Conservation (phyloP, 2,329 filamentous ascomycete genomes). For the Trichophyton verrucosum region DNA sequence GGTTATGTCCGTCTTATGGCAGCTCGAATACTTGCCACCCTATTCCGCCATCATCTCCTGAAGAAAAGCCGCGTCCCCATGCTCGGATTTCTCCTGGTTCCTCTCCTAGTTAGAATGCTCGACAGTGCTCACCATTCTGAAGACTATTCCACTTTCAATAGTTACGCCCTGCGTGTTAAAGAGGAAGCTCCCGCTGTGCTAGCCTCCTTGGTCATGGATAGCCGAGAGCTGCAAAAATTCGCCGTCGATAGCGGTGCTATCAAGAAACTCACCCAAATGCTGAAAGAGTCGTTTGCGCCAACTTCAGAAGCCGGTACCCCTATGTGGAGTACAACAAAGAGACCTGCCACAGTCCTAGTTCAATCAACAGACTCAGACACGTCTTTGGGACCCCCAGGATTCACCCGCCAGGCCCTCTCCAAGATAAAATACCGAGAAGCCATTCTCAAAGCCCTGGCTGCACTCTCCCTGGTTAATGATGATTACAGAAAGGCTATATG, state of each 20-base stretch:
- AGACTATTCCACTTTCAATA: slow-evolving; percentile 29
- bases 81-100: slow-evolving; percentile 56
- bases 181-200: slow-evolving; percentile 65
- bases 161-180: slow-evolving; percentile 41
- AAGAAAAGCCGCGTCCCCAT: slow-evolving; percentile 51
- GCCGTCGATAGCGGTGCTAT: slow-evolving; percentile 60
- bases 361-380: slow-evolving; percentile 25
- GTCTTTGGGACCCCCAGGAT: slow-evolving; percentile 49
- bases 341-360: slow-evolving; percentile 3
- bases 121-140: slow-evolving; percentile 38
- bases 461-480: slow-evolving; percentile 69
- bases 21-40: slow-evolving; percentile 53
- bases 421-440: slow-evolving; percentile 65
- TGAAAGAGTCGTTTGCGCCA: slow-evolving; percentile 55
- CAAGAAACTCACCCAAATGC: slow-evolving; percentile 48
- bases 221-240: slow-evolving; percentile 65
- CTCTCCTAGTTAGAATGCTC: slow-evolving; percentile 55
- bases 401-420: slow-evolving; percentile 51
- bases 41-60: slow-evolving; percentile 57
- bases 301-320: slow-evolving; percentile 37
- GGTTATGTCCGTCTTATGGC: slow-evolving; percentile 55
- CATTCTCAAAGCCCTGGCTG: slow-evolving; percentile 65
- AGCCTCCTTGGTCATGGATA: slow-evolving; percentile 66
- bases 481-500: slow-evolving; percentile 72
- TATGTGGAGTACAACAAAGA: slow-evolving; percentile 42